Base-by-base conservation (phyloP, 352 stramenopile species). In the Saprolegnia diclina region DNA sequence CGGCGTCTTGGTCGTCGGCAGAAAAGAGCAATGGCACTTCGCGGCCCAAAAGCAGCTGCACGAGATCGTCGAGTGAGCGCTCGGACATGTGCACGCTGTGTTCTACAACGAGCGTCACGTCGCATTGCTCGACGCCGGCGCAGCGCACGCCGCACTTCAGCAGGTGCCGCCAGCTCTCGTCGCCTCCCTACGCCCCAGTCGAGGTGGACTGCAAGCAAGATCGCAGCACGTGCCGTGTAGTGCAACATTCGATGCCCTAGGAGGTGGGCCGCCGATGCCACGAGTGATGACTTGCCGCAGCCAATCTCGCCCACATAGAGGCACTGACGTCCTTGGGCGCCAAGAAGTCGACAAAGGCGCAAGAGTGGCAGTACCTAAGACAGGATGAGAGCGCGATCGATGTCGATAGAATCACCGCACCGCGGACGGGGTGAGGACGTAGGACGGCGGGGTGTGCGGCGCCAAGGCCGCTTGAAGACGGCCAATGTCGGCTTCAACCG, bases 71-170 rank as follows among this genome's bases (percentile, higher is more conserved):
- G 2, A 85, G 9, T 1, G 87, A 71, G 0, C 2, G 5, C 1
- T 46, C 5, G 2, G 85, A 74, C 13, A 88, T 70, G n/a, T 77
- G 32, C 5, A 88, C 67, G 0, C 88, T 19, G 1, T 72, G 75
- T 53, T 89, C 82, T 1, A 90, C 68, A 1, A 91, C 26, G 11
- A 92, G 71, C 2, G 82, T 91, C 35, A 87, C 77, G 22, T 82
- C 73, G 21, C 81, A 71, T 9, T 78, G 83, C 26, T 79, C 74
- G 9, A 91, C 76, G 0, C 85, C 82, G 5, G 90, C 73, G 22
- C 71, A 76, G 10, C 81, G 71, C 64, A 88, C 89, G 3, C 89
- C 55, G 4, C 88, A 67, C 7, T 75, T 55, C 0, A 90, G 63
- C 14, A 85, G 26, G 3, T 72, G 35, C 5, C 73, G 76, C 84